These are phyloP conservation scores for Albifimbria verrucaria DNA, from an alignment of 2,329 filamentous ascomycete genomes.

Conservation along the genomic window DNA sequence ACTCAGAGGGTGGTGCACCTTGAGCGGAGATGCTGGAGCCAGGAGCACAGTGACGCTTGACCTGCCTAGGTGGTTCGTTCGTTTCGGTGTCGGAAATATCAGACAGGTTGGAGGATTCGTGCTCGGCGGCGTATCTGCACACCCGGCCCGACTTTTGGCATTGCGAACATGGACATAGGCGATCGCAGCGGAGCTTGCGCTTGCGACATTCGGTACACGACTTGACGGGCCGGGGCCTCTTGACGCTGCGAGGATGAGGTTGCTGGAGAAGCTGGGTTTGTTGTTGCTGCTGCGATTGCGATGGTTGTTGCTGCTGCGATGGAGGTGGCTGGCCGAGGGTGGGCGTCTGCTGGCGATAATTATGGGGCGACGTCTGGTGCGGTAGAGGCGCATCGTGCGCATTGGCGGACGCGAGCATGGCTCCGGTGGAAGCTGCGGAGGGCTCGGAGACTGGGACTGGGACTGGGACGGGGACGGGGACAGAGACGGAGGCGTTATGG, in stretches of 20 bases:
- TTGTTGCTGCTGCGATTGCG: slow-evolving; percentile 17
- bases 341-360: slow-evolving; percentile 17
- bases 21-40: slow-evolving; percentile 17
- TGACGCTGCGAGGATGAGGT: slow-evolving; percentile 43
- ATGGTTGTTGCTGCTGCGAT: slow-evolving; percentile 22
- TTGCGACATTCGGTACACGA: slow-evolving; percentile 56
- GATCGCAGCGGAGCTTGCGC: slow-evolving; percentile 55
- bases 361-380: slow-evolving; percentile 8
- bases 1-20: slow-evolving; percentile 18
- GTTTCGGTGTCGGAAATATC: slow-evolving; percentile 45
- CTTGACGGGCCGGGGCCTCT: slow-evolving; percentile 52
- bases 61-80: slow-evolving; percentile 27
- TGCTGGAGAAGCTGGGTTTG: slow-evolving; percentile 14
- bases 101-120: slow-evolving; percentile 43
- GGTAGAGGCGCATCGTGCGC: neutral
- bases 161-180: slow-evolving; percentile 53
- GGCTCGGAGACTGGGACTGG: slow-evolving; percentile 2
- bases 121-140: slow-evolving; percentile 51
- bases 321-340: slow-evolving; percentile 16
- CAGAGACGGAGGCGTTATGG: neutral
- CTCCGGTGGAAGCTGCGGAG: slow-evolving; percentile 3
- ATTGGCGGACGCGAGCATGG: slow-evolving; percentile 1
- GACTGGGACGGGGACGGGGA: slow-evolving; percentile 3
- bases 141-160: slow-evolving; percentile 54
- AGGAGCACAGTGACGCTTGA: slow-evolving; percentile 34